These are phyloP conservation scores for Globisporangium spinosum DNA, from an alignment of 352 stramenopile genomes.

Conservation along the genomic window DNA sequence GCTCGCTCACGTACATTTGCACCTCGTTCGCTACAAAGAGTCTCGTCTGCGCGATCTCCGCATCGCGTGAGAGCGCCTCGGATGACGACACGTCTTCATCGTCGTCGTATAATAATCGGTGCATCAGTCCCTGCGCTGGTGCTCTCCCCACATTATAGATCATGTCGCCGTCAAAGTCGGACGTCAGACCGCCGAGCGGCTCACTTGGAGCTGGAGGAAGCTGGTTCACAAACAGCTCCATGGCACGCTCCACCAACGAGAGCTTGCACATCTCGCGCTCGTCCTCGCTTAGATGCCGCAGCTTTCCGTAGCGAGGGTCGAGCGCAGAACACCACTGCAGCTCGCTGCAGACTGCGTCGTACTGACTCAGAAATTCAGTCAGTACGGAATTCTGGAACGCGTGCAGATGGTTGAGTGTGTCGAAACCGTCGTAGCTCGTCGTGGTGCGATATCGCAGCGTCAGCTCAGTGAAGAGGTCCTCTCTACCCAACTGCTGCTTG, in stretches of 20 bases:
- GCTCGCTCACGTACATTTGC: constrained; percentile 35
- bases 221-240: constrained; percentile 28
- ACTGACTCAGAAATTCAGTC: constrained; percentile 11
- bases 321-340: constrained; percentile 40
- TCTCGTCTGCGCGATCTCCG: constrained; percentile 35
- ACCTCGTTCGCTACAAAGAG: constrained; percentile 38
- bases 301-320: constrained; percentile 41
- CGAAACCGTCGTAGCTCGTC: neutral
- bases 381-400: constrained; percentile 17
- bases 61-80: constrained; percentile 30
- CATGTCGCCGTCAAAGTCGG: constrained; percentile 33
- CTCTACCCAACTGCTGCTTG: constrained; percentile 27
- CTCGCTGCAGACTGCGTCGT: constrained; percentile 17
- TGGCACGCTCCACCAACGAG: constrained; percentile 16
- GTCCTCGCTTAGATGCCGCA: constrained; percentile 40
- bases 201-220: constrained; percentile 21
- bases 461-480: constrained; percentile 29
- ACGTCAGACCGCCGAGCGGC: constrained; percentile 14
- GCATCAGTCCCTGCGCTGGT: constrained; percentile 36
- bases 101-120: constrained; percentile 48
- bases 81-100: constrained; percentile 35
- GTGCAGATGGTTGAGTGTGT: constrained; percentile 13
- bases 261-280: constrained; percentile 28
- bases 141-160: constrained; percentile 25
- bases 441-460: constrained; percentile 10